A percentile compares a stretch with the other conserved stretches of the same genome.
phyloP scores from a whole-genome alignment of 176 grass and related monocot species.

The Elymus sibiricus region DNA sequence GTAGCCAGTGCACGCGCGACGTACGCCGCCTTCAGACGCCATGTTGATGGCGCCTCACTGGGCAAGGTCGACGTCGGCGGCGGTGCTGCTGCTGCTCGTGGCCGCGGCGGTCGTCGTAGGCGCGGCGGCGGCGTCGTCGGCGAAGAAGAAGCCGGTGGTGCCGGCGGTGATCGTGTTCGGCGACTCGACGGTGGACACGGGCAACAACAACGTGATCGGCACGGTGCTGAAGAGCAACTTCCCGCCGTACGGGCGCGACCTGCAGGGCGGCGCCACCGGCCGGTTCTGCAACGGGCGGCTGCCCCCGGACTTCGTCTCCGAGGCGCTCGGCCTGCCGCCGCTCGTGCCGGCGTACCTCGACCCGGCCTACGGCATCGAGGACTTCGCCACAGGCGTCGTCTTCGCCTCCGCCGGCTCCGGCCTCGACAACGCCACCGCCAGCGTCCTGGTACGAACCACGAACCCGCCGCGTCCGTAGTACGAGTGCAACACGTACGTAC shows the following conservation, averaged over 20 bases:
- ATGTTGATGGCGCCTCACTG: not conserved
- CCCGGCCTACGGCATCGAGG: constrained; percentile 51
- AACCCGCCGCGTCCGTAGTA: not conserved
- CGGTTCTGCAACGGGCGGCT: constrained; percentile 85
- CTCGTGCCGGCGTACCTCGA: constrained; percentile 84
- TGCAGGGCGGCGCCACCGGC: constrained; percentile 44
- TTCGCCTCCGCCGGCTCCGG: constrained; percentile 94
- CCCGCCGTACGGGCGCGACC: constrained; percentile 77
- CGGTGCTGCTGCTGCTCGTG: not conserved
- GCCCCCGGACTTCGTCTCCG: constrained; percentile 73
- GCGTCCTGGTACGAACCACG: constrained; percentile 45
- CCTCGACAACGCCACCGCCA: constrained; percentile 79
- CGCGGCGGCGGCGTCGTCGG: too few relatives aligned
- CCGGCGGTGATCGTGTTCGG: constrained; percentile 73
- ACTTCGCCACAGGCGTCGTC: constrained; percentile 82
- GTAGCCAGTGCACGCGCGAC: not conserved
- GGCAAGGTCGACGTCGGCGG: not conserved
- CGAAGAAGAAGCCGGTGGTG: not conserved
- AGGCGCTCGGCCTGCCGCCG: constrained; percentile 71
- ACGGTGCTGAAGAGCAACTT: constrained; percentile 90
- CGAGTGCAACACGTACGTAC: not conserved
- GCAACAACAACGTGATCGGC: constrained; percentile 68
- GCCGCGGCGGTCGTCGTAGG: not conserved
- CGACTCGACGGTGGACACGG: constrained; percentile 83
- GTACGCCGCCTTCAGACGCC: not conserved